These are phyloP conservation scores for Candida lessepsii DNA, from an alignment of 805 yeast species.

Conservation along the genomic window DNA sequence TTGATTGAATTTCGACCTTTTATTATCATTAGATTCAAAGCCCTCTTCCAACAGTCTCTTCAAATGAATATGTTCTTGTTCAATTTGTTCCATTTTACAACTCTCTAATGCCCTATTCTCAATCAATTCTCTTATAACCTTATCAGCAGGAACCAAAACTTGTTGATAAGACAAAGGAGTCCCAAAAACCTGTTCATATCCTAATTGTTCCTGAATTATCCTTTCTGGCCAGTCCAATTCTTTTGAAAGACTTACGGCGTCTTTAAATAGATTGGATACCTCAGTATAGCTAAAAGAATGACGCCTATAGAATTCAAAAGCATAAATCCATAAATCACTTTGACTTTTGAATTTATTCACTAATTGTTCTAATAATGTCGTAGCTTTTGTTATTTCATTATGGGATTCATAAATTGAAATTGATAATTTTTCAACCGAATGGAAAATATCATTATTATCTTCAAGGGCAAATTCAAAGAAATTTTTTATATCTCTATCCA, in stretches of 20 bases:
- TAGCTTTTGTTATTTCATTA: conserved; percentile 28
- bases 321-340: conserved; percentile 49
- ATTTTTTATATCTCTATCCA: conserved; percentile 20
- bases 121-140: conserved; percentile 17
- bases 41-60: neutral
- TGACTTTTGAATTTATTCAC: conserved; percentile 29
- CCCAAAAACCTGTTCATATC: conserved; percentile 37
- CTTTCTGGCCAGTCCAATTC: conserved; percentile 52
- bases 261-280: conserved; percentile 27
- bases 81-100: conserved; percentile 5
- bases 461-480: conserved; percentile 27
- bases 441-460: conserved; percentile 33
- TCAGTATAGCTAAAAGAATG: conserved; percentile 20
- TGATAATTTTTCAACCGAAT: conserved; percentile 44
- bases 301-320: conserved; percentile 38
- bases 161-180: conserved; percentile 18
- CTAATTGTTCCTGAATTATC: conserved; percentile 43
- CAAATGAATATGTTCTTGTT: conserved; percentile 1
- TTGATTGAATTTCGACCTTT: no score
- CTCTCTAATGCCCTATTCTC: neutral
- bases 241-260: conserved; percentile 26
- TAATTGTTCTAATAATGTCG: conserved; percentile 21
- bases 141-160: conserved; percentile 25
- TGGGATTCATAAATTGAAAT: conserved; percentile 32
- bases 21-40: no score